Percentiles rank a stretch among this genome's conserved stretches.
phyloP scores from a whole-genome alignment of 768 basidiomycete species.

The Amanita rimosa region DNA sequence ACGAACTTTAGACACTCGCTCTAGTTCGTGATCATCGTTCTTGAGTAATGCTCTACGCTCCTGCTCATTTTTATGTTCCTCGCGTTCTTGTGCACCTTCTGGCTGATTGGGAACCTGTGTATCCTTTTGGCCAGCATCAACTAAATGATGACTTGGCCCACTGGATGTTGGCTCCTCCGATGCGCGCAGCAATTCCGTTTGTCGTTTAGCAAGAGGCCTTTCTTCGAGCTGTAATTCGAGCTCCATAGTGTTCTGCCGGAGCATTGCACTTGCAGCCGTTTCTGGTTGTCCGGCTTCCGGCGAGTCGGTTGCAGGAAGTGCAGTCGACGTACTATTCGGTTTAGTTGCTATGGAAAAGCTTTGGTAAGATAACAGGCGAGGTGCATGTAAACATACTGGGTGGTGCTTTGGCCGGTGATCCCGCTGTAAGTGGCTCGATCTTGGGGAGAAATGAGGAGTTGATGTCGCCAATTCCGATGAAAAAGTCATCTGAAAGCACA shows the following conservation, averaged over 20 bases:
- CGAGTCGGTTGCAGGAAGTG: slow-evolving; percentile 13
- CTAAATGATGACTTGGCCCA: slow-evolving; percentile 6
- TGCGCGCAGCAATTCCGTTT: slow-evolving; percentile 38
- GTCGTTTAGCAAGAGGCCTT: slow-evolving; percentile 79
- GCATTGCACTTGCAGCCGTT: slow-evolving; percentile 38
- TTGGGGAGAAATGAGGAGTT: slow-evolving; percentile 92
- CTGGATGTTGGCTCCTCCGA: slow-evolving; percentile 35
- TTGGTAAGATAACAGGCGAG: neutral
- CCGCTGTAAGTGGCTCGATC: slow-evolving; percentile 39
- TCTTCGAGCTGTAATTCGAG: slow-evolving; percentile 81
- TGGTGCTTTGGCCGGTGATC: slow-evolving; percentile 17
- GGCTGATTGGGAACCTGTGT: slow-evolving; percentile 7
- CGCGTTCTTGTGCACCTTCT: slow-evolving; percentile 11
- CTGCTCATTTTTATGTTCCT: neutral
- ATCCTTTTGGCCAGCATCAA: slow-evolving; percentile 6
- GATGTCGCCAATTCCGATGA: slow-evolving; percentile 96
- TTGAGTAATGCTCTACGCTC: slow-evolving; percentile 68
- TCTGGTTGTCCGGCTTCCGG: slow-evolving; percentile 33
- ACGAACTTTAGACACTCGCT: slow-evolving; percentile 62
- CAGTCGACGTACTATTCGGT: slow-evolving; percentile 7
- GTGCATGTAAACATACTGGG: slow-evolving; percentile 6
- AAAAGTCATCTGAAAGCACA: slow-evolving; percentile 74
- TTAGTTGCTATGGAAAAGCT: neutral
- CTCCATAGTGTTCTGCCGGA: slow-evolving; percentile 61
- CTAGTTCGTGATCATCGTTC: slow-evolving; percentile 79